Evolutionary conservation across 2,329 filamentous ascomycete species (phyloP), one percentile per base, ranked within the genome.

Genomic region (Grosmannia serpens): DNA sequence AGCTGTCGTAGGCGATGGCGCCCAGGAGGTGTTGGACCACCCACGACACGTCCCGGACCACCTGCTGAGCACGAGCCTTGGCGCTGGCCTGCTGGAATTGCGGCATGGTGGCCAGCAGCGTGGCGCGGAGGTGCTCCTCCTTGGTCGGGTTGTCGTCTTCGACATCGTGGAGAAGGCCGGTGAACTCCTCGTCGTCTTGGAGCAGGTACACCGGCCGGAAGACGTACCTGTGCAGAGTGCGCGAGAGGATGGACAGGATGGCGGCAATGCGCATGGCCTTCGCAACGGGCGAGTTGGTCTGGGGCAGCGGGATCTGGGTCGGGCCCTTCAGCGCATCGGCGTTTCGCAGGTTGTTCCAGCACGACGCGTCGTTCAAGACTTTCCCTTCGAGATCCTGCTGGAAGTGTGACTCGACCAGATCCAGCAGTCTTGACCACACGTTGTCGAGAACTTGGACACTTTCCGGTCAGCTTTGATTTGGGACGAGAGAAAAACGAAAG

Each of bases 181-280:
- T 63, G 1, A 72, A 63, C 51, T 69, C 67, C 44, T 62, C 62
- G 63, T 69, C 68, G 58, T 68, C 66, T 52, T 68, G 66, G 22
- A 70, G 56, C 5, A 71, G 66, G 64, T 70, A 72, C 17, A 67
- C 63, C 2, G 70, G 70, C 17, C 69, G 69, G 65, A 72, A 72
- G 56, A 72, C 61, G 62, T 71, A 65, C 54, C 63, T 62, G 61
- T 69, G 64, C 31, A 72, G 63, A 10, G 68, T 65, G 33, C 68
- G 67, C 3, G 70, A 70, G 15, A 72, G 63, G 8, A 71, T 62
- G 20, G 69, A 65, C 0, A 72, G 63, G 17, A 70, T 65, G 9
- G 69, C 67, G n/a, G 67, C 65, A 57, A 70, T 68, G 59, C 70
- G 70, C 70, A 72, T 72, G 24, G 67, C 66, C 61, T 72, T 72